phyloP scores from a whole-genome alignment of 208 protist genomes.

The Lotmaria passim region DNA sequence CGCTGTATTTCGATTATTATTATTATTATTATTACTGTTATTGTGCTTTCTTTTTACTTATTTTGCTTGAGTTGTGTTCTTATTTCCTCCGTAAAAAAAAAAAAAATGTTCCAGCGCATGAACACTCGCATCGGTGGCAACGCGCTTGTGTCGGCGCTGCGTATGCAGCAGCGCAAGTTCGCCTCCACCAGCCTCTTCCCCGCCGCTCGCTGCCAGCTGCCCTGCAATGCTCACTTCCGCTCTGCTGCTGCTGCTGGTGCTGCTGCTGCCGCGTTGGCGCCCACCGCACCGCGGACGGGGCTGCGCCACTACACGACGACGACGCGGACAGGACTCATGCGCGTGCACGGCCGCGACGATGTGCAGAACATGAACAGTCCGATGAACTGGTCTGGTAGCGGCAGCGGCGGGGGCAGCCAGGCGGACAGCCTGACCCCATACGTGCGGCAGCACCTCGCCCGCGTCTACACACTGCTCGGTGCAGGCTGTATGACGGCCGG shows the following conservation, averaged over 20 bases:
- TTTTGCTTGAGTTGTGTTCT: background rate
- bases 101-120: constrained; percentile 24
- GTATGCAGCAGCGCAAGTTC: constrained; percentile 13
- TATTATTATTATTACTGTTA: background rate
- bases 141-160: constrained; percentile 22
- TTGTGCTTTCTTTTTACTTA: background rate
- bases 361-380: constrained; percentile 50
- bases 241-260: constrained; percentile 6
- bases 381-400: constrained; percentile 45
- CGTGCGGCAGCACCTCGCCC: constrained; percentile 82
- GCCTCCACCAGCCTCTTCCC: constrained; percentile 1
- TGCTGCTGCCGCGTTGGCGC: background rate
- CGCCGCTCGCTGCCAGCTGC: background rate
- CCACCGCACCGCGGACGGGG: constrained; percentile 12
- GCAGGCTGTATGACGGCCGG: constrained; percentile 54
- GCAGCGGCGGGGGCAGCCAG: constrained; percentile 47
- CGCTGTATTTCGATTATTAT: background rate
- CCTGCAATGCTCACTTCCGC: background rate
- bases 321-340: constrained; percentile 31
- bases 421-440: constrained; percentile 81
- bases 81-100: background rate
- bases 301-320: constrained; percentile 21
- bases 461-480: constrained; percentile 81
- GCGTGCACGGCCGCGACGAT: constrained; percentile 42
- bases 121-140: constrained; percentile 17